phyloP scores from a whole-genome alignment of 1,284 basidiomycete species.

The Trichosporon sp. region DNA sequence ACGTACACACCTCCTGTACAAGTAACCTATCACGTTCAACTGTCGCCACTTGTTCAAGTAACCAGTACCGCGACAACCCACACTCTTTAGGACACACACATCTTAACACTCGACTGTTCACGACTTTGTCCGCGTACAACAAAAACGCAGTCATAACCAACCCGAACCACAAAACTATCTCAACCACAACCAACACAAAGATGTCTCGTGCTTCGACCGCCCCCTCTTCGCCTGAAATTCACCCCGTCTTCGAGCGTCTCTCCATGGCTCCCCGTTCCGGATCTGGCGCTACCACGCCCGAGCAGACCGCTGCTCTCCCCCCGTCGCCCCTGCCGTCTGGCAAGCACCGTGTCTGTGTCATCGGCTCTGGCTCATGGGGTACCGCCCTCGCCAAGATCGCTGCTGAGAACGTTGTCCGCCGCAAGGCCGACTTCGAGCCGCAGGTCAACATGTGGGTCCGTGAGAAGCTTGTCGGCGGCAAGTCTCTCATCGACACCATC shows the following conservation, averaged over 20 bases:
- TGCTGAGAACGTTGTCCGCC: constrained; percentile 59
- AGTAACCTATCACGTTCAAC: not conserved
- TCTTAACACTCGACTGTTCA: not conserved
- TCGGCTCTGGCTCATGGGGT: constrained; percentile 62
- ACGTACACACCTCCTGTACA: not conserved
- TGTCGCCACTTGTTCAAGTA: constrained; percentile 19
- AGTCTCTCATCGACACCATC: constrained; percentile 62
- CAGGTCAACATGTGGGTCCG: constrained; percentile 62
- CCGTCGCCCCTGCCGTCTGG: constrained; percentile 50
- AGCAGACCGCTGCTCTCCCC: constrained; percentile 42
- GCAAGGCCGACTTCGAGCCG: constrained; percentile 56
- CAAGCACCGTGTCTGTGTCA: constrained; percentile 62
- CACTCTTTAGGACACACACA: constrained; percentile 9
- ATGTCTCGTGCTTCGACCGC: constrained; percentile 35
- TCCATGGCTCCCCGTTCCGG: constrained; percentile 44
- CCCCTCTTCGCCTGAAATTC: constrained; percentile 39
- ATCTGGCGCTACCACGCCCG: constrained; percentile 52
- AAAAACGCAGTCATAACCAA: constrained; percentile 15
- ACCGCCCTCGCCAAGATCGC: constrained; percentile 64
- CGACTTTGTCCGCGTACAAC: constrained; percentile 4
- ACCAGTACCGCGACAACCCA: constrained; percentile 5
- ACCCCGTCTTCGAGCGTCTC: constrained; percentile 41
- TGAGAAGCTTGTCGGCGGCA: constrained; percentile 58
- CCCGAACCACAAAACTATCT: constrained; percentile 24
- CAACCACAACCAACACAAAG: constrained; percentile 5